Evolutionary conservation across 108 stramenopile genomes (phyloP).

Genomic region (Cylindrotheca closterium): DNA sequence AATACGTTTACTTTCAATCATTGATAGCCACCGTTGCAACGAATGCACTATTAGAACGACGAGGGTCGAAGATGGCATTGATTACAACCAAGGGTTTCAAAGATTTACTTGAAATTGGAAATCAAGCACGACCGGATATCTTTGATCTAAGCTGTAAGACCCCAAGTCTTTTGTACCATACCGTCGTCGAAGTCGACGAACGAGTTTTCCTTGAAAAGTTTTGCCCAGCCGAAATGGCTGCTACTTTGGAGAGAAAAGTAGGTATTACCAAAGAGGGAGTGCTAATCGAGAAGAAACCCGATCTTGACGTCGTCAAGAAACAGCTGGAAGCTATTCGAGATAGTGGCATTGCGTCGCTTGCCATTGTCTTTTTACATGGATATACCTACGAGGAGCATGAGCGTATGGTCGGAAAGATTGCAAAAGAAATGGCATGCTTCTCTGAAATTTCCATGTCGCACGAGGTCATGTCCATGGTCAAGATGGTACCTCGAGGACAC

Average conservation of each 20-base stretch:
- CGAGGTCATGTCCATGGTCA: conserved; percentile 95
- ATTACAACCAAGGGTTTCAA: conserved; percentile 90
- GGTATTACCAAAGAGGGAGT: conserved; percentile 88
- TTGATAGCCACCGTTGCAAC: conserved; percentile 97
- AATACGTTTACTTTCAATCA: no score
- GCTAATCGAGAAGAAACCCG: conserved; percentile 52
- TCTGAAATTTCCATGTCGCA: conserved; percentile 84
- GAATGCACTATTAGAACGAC: conserved; percentile 94
- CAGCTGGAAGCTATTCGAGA: conserved; percentile 67
- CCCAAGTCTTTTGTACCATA: conserved; percentile 86
- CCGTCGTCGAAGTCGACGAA: conserved; percentile 94
- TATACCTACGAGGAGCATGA: conserved; percentile 90
- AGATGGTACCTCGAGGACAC: conserved; percentile 89
- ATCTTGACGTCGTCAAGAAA: conserved; percentile 58
- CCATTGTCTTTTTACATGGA: conserved; percentile 87
- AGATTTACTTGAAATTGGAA: conserved; percentile 93
- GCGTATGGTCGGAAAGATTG: conserved; percentile 71
- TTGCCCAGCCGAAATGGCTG: conserved; percentile 32
- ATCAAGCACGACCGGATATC: conserved; percentile 92
- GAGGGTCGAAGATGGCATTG: conserved; percentile 89
- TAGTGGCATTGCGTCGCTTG: conserved; percentile 80
- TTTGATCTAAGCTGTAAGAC: conserved; percentile 75
- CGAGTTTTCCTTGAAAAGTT: conserved; percentile 80
- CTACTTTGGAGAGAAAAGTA: conserved; percentile 33
- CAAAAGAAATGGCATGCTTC: conserved; percentile 86